Conservation (phyloP, 441 rosid genomes). For the Heliophila coronopifolia region DNA sequence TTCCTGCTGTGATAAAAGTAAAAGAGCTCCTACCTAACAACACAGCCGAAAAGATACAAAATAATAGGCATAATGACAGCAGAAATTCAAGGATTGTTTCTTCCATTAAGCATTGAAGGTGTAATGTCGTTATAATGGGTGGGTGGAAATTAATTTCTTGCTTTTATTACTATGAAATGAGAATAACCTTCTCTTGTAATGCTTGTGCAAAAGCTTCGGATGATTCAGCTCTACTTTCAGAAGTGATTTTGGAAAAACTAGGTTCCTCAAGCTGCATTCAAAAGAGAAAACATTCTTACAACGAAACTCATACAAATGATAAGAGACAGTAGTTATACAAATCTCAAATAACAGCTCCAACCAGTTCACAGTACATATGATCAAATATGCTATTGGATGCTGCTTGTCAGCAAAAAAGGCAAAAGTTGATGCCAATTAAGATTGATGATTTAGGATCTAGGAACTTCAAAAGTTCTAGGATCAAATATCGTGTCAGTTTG, state of each 20-base stretch:
- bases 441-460: not conserved
- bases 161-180: not conserved
- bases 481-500: not conserved
- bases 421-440: not conserved
- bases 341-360: conserved; percentile 8
- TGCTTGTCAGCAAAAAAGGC: not conserved
- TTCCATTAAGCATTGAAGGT: conserved; percentile 8
- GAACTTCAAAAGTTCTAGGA: not conserved
- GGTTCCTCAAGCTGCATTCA: conserved; percentile 38
- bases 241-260: not conserved
- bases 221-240: conserved; percentile 35
- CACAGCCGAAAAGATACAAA: conserved; percentile 12
- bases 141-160: not conserved
- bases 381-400: conserved; percentile 4
- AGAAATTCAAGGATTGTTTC: not conserved
- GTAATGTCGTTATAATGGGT: not conserved
- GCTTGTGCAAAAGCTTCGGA: conserved; percentile 72
- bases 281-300: conserved; percentile 10
- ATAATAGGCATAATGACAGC: not conserved
- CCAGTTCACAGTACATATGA: conserved; percentile 7
- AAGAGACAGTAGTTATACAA: not conserved
- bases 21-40: conserved; percentile 67
- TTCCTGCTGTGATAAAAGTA: conserved; percentile 91
- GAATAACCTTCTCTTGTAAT: conserved; percentile 77
- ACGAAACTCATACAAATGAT: not conserved